Percentiles rank a stretch among this genome's conserved stretches.
phyloP scores from a whole-genome alignment of 345 rosid genomes.

The Pseudoturritis turrita region DNA sequence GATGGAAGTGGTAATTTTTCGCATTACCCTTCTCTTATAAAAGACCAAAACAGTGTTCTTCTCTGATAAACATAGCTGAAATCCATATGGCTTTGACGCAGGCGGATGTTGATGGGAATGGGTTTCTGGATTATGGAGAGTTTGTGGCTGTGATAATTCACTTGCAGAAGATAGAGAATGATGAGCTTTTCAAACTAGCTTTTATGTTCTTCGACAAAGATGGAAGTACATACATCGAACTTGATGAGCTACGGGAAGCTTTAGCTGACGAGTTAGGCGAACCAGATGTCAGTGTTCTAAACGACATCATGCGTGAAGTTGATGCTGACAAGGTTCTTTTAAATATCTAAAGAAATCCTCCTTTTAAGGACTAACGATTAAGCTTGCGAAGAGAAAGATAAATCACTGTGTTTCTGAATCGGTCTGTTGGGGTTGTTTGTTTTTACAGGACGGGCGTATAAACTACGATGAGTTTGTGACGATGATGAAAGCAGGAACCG shows the following conservation, averaged over 20 bases:
- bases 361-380: neutral
- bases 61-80: neutral
- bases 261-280: conserved; percentile 76
- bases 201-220: conserved; percentile 90
- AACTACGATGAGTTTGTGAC: conserved; percentile 92
- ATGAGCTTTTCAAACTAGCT: conserved; percentile 87
- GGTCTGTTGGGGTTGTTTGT: neutral
- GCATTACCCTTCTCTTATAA: neutral
- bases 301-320: conserved; percentile 91
- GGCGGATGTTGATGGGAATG: conserved; percentile 98
- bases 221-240: conserved; percentile 73
- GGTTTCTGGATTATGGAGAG: conserved; percentile 84
- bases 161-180: conserved; percentile 95
- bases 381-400: neutral
- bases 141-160: conserved; percentile 98
- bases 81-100: conserved; percentile 22
- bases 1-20: conserved; percentile 85
- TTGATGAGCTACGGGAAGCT: conserved; percentile 68
- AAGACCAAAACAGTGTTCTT: neutral
- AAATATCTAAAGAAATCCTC: neutral
- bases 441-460: conserved; percentile 69
- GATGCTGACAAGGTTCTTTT: conserved; percentile 81
- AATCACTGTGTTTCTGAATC: neutral
- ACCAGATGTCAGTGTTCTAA: conserved; percentile 55
- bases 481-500: conserved; percentile 99